phyloP scores from a whole-genome alignment of 1,139 yeast species.

The Lizanozyma gosingica region DNA sequence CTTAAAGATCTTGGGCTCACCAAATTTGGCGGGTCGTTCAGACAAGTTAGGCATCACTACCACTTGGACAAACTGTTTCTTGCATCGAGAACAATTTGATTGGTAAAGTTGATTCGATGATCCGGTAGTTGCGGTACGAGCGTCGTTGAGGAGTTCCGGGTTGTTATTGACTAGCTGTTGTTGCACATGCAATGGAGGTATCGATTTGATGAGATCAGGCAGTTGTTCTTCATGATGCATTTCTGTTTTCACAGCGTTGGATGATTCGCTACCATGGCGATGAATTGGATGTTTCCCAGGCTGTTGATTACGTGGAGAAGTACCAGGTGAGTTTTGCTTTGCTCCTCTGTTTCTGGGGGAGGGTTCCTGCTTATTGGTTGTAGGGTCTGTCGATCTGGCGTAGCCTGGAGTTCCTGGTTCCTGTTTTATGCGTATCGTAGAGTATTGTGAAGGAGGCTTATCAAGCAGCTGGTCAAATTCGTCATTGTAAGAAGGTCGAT shows the following conservation, averaged over 20 bases:
- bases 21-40: conserved; percentile 18
- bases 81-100: conserved; percentile 44
- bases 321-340: not conserved
- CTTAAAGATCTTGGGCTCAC: conserved; percentile 43
- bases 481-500: too few species aligned
- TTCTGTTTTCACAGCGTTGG: too few species aligned
- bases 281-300: too few species aligned
- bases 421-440: too few species aligned
- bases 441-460: too few species aligned
- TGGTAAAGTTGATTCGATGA: not conserved
- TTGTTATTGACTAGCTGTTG: not conserved
- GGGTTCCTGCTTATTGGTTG: too few species aligned
- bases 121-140: not conserved
- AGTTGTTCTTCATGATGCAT: too few species aligned
- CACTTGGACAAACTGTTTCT: conserved; percentile 46
- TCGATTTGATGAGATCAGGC: not conserved
- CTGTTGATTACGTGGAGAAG: not conserved
- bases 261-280: too few species aligned
- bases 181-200: not conserved
- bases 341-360: not conserved
- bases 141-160: not conserved
- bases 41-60: conserved; percentile 23
- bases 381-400: too few species aligned
- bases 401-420: too few species aligned
- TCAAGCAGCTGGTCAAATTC: too few species aligned